Base-by-base conservation (phyloP, 176 grass and related monocot genomes). In the Carex kokanica region DNA sequence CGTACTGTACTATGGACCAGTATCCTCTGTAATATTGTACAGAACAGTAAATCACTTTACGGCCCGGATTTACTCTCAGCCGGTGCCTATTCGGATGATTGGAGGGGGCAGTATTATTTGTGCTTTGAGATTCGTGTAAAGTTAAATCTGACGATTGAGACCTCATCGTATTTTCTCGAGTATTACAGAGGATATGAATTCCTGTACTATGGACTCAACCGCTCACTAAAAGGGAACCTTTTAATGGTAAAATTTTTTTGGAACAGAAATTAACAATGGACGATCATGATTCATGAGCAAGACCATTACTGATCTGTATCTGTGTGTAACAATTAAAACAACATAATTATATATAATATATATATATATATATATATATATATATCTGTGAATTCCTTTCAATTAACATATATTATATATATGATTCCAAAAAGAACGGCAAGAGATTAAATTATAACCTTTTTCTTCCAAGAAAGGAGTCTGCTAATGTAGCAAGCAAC, bases 401-500 rank as follows among this genome's bases (percentile, higher is more conserved):
- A 81, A n/a, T 62, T 20, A 60, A 62, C 78, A 60, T 62, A 23
- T 40, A 16, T 14, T 45, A n/a, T n/a, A n/a, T n/a, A 23, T 40
- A 17, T 23, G 18, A 43, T 41, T 20, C 11, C 23, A 15, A 31
- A 36, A 8, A 36, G 5, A 58, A 18, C 3, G 23, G 25, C 2
- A 80, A 31, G 27, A 9, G 59, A 29, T 56, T 51, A 36, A 32
- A 34, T 10, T 4, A 14, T 8, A 53, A 82, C 80, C 80, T 82
- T 82, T 82, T 82, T 64, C 80, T 82, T 82, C 80, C 80, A 67
- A 82, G 40, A 82, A 67, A 51, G 8, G 95, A 90, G 83, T 98
- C 95, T 0, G 95, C 95, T 18, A 98, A 87, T 45, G 91, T 91
- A 2, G 92, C 85, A 36, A 98, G 81, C n/a, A 95, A 66, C 78